Evolutionary conservation across 139 green algal genomes (phyloP).

Genomic region (Deuterostichococcus epilithicus): DNA sequence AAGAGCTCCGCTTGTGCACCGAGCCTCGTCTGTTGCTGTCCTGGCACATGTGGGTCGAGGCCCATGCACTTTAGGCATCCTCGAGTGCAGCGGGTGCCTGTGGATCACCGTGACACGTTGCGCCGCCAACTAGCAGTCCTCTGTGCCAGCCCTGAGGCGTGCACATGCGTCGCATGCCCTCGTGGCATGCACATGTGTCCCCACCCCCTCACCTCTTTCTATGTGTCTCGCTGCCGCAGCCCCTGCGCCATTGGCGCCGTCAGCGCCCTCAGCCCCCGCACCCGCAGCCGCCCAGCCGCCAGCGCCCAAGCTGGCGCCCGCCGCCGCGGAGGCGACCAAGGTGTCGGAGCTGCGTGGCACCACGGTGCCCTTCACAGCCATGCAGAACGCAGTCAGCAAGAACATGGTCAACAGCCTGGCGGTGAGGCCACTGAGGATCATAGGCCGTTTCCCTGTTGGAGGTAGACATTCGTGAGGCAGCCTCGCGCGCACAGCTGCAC

Average conservation of each 20-base stretch:
- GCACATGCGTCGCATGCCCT: too few species aligned
- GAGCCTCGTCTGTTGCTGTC: too few species aligned
- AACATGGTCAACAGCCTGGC: slow-evolving; percentile 94
- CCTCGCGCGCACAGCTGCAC: not conserved
- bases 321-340: slow-evolving; percentile 42
- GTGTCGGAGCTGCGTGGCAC: slow-evolving; percentile 82
- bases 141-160: too few species aligned
- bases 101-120: too few species aligned
- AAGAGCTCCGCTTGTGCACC: too few species aligned
- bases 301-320: slow-evolving; percentile 30
- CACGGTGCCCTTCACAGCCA: slow-evolving; percentile 82
- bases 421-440: slow-evolving; percentile 54
- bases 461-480: not conserved
- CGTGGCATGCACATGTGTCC: too few species aligned
- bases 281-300: slow-evolving; percentile 32
- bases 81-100: too few species aligned
- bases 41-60: too few species aligned
- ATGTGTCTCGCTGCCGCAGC: not conserved
- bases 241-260: not conserved
- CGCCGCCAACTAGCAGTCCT: too few species aligned
- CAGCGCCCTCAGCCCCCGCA: not conserved
- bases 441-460: too few species aligned
- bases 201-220: too few species aligned
- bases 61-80: too few species aligned
- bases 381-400: slow-evolving; percentile 86